phyloP scores from a whole-genome alignment of 306 rosid genomes.

The Gleditsia sinensis region DNA sequence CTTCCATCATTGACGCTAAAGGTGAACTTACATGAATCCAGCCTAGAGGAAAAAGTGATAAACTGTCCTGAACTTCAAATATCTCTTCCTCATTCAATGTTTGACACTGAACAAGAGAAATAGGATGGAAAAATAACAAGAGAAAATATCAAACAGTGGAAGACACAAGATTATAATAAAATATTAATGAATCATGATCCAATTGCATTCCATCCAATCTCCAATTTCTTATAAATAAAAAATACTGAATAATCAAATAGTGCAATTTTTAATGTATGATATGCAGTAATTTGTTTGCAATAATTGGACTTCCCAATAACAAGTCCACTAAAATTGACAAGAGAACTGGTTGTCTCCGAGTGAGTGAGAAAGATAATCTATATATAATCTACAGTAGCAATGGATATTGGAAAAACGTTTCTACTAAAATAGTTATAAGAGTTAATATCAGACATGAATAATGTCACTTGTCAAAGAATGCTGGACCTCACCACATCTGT shows the following conservation, averaged over 20 bases:
- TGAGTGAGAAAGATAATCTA: conserved; percentile 11
- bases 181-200: background rate
- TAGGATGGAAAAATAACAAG: conserved; percentile 25
- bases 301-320: conserved; percentile 22
- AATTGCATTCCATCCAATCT: conserved; percentile 34
- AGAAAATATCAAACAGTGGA: background rate
- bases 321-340: conserved; percentile 15
- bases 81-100: conserved; percentile 98
- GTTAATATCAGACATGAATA: conserved; percentile 14
- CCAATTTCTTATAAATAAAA: background rate
- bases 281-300: background rate
- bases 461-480: conserved; percentile 18
- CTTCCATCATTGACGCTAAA: conserved; percentile 22
- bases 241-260: background rate
- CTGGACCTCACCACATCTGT: conserved; percentile 1
- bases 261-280: background rate
- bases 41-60: conserved; percentile 92
- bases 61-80: conserved; percentile 96
- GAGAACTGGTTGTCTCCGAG: background rate
- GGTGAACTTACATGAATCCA: conserved; percentile 96
- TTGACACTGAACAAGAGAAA: conserved; percentile 67
- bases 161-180: background rate
- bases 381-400: conserved; percentile 17
- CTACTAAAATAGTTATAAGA: conserved; percentile 6
- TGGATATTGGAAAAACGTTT: conserved; percentile 13